A percentile compares a stretch with the other conserved stretches of the same genome.
Conservation (phyloP, 1,284 basidiomycete species). For the Thelephora terrestris region DNA sequence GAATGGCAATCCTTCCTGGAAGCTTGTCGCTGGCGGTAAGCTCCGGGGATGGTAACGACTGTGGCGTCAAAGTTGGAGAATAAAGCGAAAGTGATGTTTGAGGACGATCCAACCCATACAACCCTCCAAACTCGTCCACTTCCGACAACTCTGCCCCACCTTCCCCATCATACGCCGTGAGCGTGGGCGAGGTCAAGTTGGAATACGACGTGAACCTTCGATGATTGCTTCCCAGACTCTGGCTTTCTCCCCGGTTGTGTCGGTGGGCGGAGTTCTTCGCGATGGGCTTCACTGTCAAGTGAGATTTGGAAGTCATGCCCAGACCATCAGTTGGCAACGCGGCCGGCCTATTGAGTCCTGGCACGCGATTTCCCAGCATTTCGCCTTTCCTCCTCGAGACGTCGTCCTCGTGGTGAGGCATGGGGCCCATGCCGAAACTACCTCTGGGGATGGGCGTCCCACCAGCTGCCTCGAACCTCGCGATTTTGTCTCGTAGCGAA, state of each 20-base stretch:
- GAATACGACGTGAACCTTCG: neutral
- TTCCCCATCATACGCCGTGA: neutral
- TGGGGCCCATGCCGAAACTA: constrained; percentile 61
- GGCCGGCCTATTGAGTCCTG: constrained; percentile 24
- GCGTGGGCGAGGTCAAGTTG: neutral
- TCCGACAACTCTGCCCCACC: neutral
- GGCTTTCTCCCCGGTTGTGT: too few species aligned
- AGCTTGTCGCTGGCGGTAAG: too few species aligned
- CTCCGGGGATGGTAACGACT: too few species aligned
- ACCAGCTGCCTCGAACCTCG: constrained; percentile 67
- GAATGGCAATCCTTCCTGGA: too few species aligned
- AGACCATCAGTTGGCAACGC: constrained; percentile 15
- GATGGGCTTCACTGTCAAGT: neutral
- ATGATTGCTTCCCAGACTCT: too few species aligned
- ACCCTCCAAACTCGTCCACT: too few species aligned
- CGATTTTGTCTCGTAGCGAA: constrained; percentile 60
- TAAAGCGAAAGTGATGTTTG: too few species aligned
- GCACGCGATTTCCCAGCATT: constrained; percentile 63
- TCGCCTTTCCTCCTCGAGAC: constrained; percentile 43
- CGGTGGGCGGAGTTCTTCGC: neutral
- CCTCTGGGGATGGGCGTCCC: constrained; percentile 64
- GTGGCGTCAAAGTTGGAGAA: too few species aligned
- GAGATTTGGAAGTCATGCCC: neutral
- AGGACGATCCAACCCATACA: too few species aligned
- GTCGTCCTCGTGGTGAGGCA: constrained; percentile 35